These are phyloP conservation scores for Paxillus ammoniavirescens DNA, from an alignment of 768 basidiomycete species.

Conservation along the genomic window DNA sequence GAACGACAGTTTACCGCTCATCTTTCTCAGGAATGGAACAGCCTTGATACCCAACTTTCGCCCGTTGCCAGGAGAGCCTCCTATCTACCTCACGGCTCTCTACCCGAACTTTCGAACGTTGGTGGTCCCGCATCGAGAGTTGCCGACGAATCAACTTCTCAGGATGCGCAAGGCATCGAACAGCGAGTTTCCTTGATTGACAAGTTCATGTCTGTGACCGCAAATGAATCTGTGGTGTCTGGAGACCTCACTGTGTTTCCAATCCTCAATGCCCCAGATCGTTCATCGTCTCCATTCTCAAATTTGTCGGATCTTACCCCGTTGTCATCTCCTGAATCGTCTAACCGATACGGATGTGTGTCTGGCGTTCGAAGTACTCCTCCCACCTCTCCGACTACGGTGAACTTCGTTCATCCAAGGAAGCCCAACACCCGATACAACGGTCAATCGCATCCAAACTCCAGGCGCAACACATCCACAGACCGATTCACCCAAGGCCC, in stretches of 20 bases:
- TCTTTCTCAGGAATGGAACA: slow-evolving; percentile 19
- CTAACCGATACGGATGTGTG: slow-evolving; percentile 1
- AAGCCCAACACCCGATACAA: not conserved
- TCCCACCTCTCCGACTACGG: slow-evolving; percentile 16
- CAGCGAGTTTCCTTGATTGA: slow-evolving; percentile 26
- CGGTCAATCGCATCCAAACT: not conserved
- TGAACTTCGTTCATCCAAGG: not conserved
- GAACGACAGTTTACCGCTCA: slow-evolving; percentile 27
- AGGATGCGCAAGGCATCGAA: slow-evolving; percentile 2
- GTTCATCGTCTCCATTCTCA: slow-evolving; percentile 23
- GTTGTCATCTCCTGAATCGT: slow-evolving; percentile 24
- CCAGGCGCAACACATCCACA: not conserved
- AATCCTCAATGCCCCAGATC: slow-evolving; percentile 6
- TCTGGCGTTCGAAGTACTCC: slow-evolving; percentile 12
- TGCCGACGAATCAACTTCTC: slow-evolving; percentile 3
- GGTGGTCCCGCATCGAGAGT: not conserved
- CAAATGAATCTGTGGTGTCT: slow-evolving; percentile 8
- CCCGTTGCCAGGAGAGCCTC: slow-evolving; percentile 18
- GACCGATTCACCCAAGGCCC: slow-evolving; percentile 2
- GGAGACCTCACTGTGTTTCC: not conserved
- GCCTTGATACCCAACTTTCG: slow-evolving; percentile 16
- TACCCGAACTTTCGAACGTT: slow-evolving; percentile 3
- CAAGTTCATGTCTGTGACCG: slow-evolving; percentile 26
- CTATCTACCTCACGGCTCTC: not conserved
- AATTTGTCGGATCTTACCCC: slow-evolving; percentile 30